Base-by-base conservation (phyloP, 805 yeast genomes). In the Ogataea salicorniae region DNA sequence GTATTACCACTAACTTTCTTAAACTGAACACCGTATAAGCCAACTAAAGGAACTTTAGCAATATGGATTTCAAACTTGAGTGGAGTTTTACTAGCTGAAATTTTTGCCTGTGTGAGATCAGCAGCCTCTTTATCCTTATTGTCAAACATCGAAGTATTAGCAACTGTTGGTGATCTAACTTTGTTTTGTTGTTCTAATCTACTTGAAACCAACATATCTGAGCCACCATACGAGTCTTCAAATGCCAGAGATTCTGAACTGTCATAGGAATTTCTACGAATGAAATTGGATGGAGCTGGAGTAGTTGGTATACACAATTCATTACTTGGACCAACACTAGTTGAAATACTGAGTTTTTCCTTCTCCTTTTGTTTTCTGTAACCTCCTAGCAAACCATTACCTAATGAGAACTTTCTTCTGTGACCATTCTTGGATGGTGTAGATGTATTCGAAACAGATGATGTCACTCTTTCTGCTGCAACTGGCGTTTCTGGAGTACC, bases 1-100 rank as follows among this genome's bases (percentile, higher is more conserved):
- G 96, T 88, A 64, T 92, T 90, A 60, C 98, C 98, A 48, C 87
- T 77, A 31, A 91, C 76, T 64, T 91, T 91, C 74, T 92, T 92
- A 72, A 91, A 90, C 65, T 92, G 97, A 42, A 91, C 91, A 67
- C 98, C 98, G 55, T 86, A 90, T 50, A 92, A 73, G 5, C 95
- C 89, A 46, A 91, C 86, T 55, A 91, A 75, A 41, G 96, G 96
- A 42, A 91, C 95, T 63, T 90, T 90, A 37, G 91, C 97, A 53
- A 91, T 82, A 63, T 87, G 90, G 52, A 92, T 87, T 63, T 92
- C 97, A 67, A 91, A 91, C 60, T 85, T 82, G 60, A 92, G 74
- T 17, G 96, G 95, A 20, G 82, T 75, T 53, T 77, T 71, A 34
- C 55, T 46, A 18, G 58, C 54, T 34, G 56, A 48, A 13, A 39